These are phyloP conservation scores for Phascolomyces articulosus DNA, from an alignment of 371 early-diverging fungal species.

Conservation along the genomic window DNA sequence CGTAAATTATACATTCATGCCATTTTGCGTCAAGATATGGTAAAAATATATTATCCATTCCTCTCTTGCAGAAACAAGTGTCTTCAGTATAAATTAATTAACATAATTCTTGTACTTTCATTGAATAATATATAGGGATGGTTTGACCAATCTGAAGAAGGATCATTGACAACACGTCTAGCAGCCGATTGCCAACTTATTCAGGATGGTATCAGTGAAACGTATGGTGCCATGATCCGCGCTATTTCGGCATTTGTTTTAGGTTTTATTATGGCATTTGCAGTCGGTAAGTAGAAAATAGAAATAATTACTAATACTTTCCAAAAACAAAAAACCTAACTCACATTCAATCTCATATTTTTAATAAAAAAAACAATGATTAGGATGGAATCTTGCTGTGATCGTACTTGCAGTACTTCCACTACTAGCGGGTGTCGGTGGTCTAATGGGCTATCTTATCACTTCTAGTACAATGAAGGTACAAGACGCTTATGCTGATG, in stretches of 20 bases:
- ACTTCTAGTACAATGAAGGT: slow-evolving; percentile 45
- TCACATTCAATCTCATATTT: too few relatives aligned
- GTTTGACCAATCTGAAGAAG: slow-evolving; percentile 73
- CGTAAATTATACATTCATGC: slow-evolving; percentile 65
- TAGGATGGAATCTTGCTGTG: slow-evolving; percentile 73
- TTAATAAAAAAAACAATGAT: slow-evolving; percentile 18
- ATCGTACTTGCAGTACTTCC: slow-evolving; percentile 73
- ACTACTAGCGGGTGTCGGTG: slow-evolving; percentile 36
- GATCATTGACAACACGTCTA: slow-evolving; percentile 69
- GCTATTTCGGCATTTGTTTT: slow-evolving; percentile 70
- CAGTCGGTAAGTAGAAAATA: slow-evolving; percentile 54
- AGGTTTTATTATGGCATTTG: slow-evolving; percentile 22
- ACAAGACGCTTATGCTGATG: slow-evolving; percentile 67
- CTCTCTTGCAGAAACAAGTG: too few relatives aligned
- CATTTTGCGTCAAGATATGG: slow-evolving; percentile 78
- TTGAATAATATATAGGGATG: slow-evolving; percentile 57
- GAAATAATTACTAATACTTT: background rate
- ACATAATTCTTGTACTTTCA: too few relatives aligned
- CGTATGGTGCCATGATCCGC: slow-evolving; percentile 71
- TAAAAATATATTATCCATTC: too few relatives aligned
- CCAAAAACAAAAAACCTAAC: too few relatives aligned
- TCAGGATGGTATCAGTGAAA: slow-evolving; percentile 84
- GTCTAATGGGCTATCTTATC: slow-evolving; percentile 65
- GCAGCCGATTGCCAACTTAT: slow-evolving; percentile 70
- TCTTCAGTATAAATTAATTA: too few relatives aligned